Base-by-base conservation (phyloP, 805 yeast species). In the Saccharomyces kudriavzevii region DNA sequence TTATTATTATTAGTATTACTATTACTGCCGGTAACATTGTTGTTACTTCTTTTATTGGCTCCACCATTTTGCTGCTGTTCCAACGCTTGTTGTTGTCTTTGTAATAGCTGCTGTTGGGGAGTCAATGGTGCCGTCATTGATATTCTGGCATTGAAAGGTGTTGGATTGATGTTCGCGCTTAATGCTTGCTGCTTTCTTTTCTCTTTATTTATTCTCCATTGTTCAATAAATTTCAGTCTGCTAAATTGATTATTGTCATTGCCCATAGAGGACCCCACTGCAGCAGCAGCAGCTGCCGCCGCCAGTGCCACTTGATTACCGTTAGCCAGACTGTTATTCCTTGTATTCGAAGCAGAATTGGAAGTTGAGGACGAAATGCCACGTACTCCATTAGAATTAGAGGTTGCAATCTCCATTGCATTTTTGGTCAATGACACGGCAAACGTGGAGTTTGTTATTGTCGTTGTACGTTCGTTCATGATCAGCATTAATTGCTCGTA, bases 401-500 rank as follows among this genome's bases (percentile, higher is more conserved):
- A 54, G 40, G 54, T 48, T 17, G 58, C 58, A 45, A 55, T 51
- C 30, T 63, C 57, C 53, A 64, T 52, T 51, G 70, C 62, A 56
- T 64, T 60, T 58, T 69, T 66, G 10, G 66, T 60, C 29, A 63
- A 54, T 1, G 77, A 64, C 0, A 74, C 66, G 6, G 75, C 70
- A 31, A 75, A 68, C 0, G 77, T 69, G 2, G 75, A 71, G 52
- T 68, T 68, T 13, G 73, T 76, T 59, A 62, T 69, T 51, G 68
- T 70, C 53, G 64, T 72, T 45, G 68, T 63, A 51, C 70, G 69
- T 50, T 83, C 85, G 58, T 77, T 78, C 77, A 84, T 72, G 9
- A 82, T 76, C 29, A 84, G 74, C 98, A 92, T 92, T 65, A 90
- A 75, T 65, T 89, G 96, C 69, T 94, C 98, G 71, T 87, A 89